Percentiles rank a stretch among this genome's conserved stretches.
phyloP scores from a whole-genome alignment of 768 basidiomycete genomes.

The Auriscalpium vulgare region DNA sequence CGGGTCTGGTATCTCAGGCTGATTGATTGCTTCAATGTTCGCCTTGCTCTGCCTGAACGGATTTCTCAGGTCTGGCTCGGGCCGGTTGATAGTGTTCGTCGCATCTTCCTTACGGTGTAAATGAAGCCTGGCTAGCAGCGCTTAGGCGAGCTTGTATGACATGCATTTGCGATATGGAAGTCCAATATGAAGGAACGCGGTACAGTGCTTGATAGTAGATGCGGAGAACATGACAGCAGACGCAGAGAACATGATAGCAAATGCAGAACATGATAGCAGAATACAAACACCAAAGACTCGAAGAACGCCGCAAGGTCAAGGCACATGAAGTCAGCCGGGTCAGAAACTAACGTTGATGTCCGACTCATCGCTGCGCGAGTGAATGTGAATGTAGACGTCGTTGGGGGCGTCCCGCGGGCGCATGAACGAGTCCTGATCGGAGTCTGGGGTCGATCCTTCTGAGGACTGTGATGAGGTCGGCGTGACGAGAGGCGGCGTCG shows the following conservation, averaged over 20 bases:
- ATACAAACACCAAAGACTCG: background rate
- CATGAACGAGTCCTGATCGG: background rate
- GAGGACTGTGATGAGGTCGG: background rate
- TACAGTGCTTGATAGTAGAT: background rate
- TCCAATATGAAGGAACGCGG: too few relatives aligned
- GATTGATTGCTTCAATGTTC: conserved; percentile 29
- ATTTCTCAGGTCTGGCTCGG: too few relatives aligned
- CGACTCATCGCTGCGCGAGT: background rate
- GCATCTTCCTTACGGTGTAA: too few relatives aligned
- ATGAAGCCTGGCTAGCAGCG: too few relatives aligned
- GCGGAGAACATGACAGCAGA: background rate
- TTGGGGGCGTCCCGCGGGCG: background rate
- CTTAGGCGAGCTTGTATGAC: too few relatives aligned
- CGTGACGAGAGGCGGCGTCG: background rate
- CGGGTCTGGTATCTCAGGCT: conserved; percentile 59
- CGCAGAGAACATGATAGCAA: background rate
- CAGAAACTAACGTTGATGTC: background rate
- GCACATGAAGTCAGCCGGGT: background rate
- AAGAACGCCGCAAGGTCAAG: background rate
- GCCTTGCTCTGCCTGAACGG: too few relatives aligned
- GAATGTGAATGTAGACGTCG: conserved; percentile 3
- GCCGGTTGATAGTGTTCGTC: too few relatives aligned
- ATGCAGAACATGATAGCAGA: background rate
- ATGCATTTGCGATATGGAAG: too few relatives aligned
- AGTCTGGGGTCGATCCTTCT: background rate